A percentile compares a stretch with the other conserved stretches of the same genome.
phyloP scores from a whole-genome alignment of 768 basidiomycete species.

The Russula sp. region DNA sequence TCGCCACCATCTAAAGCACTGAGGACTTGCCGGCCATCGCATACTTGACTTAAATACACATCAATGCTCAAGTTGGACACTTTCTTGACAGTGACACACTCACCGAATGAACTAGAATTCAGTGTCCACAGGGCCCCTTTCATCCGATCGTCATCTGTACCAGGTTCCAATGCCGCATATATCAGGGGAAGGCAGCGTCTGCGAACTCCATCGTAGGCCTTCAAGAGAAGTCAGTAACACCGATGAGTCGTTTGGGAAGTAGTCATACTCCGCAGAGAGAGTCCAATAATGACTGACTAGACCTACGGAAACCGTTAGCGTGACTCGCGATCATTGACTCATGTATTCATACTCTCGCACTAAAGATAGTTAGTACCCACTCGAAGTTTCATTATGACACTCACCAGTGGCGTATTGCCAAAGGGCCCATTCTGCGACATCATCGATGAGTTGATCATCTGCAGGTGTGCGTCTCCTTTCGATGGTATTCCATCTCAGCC shows the following conservation, averaged over 20 bases:
- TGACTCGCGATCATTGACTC: background rate
- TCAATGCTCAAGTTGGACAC: background rate
- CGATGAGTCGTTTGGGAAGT: background rate
- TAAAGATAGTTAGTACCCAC: constrained; percentile 10
- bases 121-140: constrained; percentile 85
- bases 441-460: constrained; percentile 62
- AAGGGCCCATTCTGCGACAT: constrained; percentile 67
- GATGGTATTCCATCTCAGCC: constrained; percentile 68
- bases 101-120: constrained; percentile 57
- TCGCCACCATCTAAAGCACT: too few species aligned
- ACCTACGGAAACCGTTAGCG: constrained; percentile 25
- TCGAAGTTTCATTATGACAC: constrained; percentile 2
- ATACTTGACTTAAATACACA: constrained; percentile 34
- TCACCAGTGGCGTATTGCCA: constrained; percentile 62
- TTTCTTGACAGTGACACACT: constrained; percentile 14
- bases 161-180: constrained; percentile 55
- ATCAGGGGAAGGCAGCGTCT: constrained; percentile 54
- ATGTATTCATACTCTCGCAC: constrained; percentile 30
- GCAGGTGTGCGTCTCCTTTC: constrained; percentile 55
- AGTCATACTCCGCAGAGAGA: constrained; percentile 42
- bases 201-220: constrained; percentile 67
- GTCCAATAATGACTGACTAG: constrained; percentile 37
- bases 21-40: constrained; percentile 35
- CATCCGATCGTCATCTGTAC: constrained; percentile 82
- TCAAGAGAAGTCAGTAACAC: background rate